Percentiles rank a stretch among this genome's conserved stretches.
These are phyloP conservation scores for Trichoderma reesei DNA, from an alignment of 495 filamentous ascomycete genomes.

Conservation along the genomic window DNA sequence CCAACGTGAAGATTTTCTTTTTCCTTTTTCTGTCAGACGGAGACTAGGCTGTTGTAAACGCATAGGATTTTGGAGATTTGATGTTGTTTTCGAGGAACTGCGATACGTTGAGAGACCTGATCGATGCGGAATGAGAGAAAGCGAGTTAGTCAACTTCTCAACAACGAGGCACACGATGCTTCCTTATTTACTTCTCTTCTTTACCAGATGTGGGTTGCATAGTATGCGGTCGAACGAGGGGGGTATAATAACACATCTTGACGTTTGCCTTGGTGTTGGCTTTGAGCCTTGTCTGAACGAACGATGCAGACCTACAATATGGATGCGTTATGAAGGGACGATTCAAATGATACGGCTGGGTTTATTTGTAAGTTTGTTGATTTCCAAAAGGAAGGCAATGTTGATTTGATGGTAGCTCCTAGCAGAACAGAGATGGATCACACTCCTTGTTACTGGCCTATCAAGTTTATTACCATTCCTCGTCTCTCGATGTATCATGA, in stretches of 20 bases:
- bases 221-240: constrained; percentile 4
- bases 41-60: neutral
- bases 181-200: constrained; percentile 13
- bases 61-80: neutral
- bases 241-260: neutral
- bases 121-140: neutral
- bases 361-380: too few species aligned
- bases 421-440: too few species aligned
- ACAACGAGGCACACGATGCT: constrained; percentile 7
- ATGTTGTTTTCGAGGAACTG: neutral
- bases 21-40: neutral
- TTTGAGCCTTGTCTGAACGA: neutral
- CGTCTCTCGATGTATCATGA: too few species aligned
- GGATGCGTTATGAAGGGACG: neutral
- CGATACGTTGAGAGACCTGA: neutral
- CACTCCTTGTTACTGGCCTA: too few species aligned
- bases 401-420: too few species aligned
- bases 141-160: neutral
- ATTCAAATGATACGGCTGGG: neutral
- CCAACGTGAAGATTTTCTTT: neutral
- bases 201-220: constrained; percentile 7
- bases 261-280: too few species aligned
- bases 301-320: neutral
- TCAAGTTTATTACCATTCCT: too few species aligned
- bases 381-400: too few species aligned